Evolutionary conservation across 331 rosid genomes (phyloP).

Genomic region (Dryas integrifolia): DNA sequence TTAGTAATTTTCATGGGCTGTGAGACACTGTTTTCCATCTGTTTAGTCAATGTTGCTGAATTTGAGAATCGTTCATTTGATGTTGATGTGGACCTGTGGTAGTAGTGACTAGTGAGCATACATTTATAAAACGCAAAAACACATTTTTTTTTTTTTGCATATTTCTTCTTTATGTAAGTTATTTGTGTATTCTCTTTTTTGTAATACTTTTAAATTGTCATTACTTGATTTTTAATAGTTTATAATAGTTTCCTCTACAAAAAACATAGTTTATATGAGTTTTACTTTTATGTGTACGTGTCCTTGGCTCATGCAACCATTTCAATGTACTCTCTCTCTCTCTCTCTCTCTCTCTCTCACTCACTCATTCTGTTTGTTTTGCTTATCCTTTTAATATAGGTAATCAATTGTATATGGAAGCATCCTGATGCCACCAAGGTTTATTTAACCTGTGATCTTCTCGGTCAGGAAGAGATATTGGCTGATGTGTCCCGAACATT

Average conservation of each 20-base stretch:
- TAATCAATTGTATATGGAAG: conserved; percentile 77
- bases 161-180: no score
- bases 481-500: conserved; percentile 58
- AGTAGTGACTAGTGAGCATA: not conserved
- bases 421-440: conserved; percentile 63
- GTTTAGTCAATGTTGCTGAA: not conserved
- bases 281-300: not conserved
- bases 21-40: not conserved
- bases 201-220: no score
- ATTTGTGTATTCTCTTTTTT: not conserved
- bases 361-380: not conserved
- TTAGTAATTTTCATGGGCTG: not conserved
- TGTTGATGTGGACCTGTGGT: not conserved
- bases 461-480: conserved; percentile 75
- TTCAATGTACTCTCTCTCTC: not conserved
- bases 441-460: conserved; percentile 61
- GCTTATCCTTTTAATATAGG: conserved; percentile 33
- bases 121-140: no score
- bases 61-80: not conserved
- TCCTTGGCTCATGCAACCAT: not conserved
- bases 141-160: no score
- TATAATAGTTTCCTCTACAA: no score
- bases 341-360: not conserved
- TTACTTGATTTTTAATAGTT: no score
- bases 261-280: not conserved